Evolutionary conservation across 2,329 filamentous ascomycete species (phyloP).

Genomic region (Anthostomella pinea): DNA sequence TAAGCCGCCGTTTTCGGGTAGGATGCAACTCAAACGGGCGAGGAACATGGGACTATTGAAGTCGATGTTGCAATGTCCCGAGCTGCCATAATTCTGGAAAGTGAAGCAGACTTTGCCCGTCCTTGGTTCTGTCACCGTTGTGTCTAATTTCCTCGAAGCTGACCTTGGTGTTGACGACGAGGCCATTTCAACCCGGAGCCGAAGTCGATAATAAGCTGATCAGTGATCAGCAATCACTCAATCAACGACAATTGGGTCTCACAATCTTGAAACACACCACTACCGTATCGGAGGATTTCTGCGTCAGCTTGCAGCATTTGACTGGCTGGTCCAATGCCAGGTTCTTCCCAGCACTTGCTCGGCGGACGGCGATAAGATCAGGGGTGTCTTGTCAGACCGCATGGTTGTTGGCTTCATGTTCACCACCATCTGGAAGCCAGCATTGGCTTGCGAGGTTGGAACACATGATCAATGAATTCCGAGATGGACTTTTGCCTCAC

Average conservation of each 20-base stretch:
- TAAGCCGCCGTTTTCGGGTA: not conserved
- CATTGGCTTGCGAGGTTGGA: no score
- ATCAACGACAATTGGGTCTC: not conserved
- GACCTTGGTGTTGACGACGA: no score
- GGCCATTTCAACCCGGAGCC: no score
- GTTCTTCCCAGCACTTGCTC: not conserved
- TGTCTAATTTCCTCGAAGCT: no score
- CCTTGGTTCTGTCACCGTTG: no score
- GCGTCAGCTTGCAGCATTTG: not conserved
- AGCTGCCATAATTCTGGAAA: no score
- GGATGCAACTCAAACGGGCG: not conserved
- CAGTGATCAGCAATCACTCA: not conserved
- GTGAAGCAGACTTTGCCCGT: no score
- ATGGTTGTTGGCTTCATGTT: no score
- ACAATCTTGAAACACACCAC: slow-evolving; percentile 1
- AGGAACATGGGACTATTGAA: not conserved
- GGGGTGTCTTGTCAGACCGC: not conserved
- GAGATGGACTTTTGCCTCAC: no score
- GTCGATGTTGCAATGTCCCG: slow-evolving; percentile 1
- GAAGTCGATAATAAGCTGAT: no score
- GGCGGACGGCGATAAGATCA: not conserved
- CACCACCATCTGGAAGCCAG: no score
- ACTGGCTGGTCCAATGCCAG: not conserved
- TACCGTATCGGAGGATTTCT: not conserved
- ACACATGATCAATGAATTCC: no score